Conservation (phyloP, 371 early-diverging fungal genomes). For the Mortierella polycephala region DNA sequence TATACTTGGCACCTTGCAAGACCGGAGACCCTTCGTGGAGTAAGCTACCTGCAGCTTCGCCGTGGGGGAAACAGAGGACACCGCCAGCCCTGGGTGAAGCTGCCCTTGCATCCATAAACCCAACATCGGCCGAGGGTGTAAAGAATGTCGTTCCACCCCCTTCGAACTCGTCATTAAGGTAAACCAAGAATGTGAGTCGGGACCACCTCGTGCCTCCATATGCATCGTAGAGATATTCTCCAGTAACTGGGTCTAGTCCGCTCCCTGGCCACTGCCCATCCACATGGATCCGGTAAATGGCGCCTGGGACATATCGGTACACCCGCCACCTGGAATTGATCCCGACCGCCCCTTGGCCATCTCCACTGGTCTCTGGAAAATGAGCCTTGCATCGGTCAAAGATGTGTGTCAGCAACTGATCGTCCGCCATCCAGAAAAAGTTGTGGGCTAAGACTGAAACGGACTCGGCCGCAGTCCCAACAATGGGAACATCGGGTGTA, state of each 20-base stretch:
- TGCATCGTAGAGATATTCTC: conserved; percentile 61
- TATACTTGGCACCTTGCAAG: conserved; percentile 62
- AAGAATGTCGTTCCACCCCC: conserved; percentile 68
- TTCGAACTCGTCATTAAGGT: conserved; percentile 68
- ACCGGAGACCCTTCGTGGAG: conserved; percentile 68
- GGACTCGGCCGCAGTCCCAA: conserved; percentile 56
- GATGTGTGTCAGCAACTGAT: conserved; percentile 55
- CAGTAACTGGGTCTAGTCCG: conserved; percentile 58
- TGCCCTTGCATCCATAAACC: conserved; percentile 60
- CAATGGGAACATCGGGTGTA: conserved; percentile 65
- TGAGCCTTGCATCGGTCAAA: conserved; percentile 57
- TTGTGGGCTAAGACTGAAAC: conserved; percentile 64
- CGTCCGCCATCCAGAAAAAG: conserved; percentile 69
- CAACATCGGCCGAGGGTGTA: conserved; percentile 56
- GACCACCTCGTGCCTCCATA: conserved; percentile 60
- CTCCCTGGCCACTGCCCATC: conserved; percentile 71
- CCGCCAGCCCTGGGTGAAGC: conserved; percentile 62
- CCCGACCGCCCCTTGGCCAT: conserved; percentile 56
- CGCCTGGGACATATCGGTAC: conserved; percentile 66
- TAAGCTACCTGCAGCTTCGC: conserved; percentile 61
- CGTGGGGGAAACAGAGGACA: conserved; percentile 68
- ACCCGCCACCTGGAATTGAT: conserved; percentile 66
- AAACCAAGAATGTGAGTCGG: conserved; percentile 64
- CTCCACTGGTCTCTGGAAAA: conserved; percentile 55
- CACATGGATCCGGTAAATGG: conserved; percentile 64